Evolutionary conservation across 495 filamentous ascomycete species (phyloP).

Genomic region (Hypoxylon perforatum): DNA sequence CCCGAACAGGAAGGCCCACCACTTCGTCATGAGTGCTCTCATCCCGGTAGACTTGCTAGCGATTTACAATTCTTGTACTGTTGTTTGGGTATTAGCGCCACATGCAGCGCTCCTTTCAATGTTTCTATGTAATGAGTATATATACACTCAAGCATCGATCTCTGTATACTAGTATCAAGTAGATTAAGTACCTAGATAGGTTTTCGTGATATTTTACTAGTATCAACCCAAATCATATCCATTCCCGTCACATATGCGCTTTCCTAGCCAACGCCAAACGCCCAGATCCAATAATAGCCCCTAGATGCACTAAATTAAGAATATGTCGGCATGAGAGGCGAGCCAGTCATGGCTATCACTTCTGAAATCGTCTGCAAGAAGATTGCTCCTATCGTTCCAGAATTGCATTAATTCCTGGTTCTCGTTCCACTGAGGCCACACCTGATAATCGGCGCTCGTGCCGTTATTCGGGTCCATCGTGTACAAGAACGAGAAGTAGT

Average conservation of each 20-base stretch:
- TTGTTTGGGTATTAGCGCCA: too few relatives aligned
- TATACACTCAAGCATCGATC: too few relatives aligned
- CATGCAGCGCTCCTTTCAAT: too few relatives aligned
- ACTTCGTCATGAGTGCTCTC: neutral
- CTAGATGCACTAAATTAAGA: constrained; percentile 60
- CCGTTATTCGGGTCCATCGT: constrained; percentile 71
- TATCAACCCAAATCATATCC: neutral
- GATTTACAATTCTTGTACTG: too few relatives aligned
- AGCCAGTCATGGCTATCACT: constrained; percentile 61
- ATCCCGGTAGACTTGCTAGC: neutral
- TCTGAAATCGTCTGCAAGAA: constrained; percentile 71
- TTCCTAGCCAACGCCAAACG: constrained; percentile 7
- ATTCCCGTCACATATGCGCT: neutral
- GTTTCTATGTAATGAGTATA: too few relatives aligned
- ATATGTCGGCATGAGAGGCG: constrained; percentile 51
- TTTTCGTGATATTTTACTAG: neutral
- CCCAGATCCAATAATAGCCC: neutral
- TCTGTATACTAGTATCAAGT: too few relatives aligned
- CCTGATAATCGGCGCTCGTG: constrained; percentile 47
- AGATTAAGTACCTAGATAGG: neutral
- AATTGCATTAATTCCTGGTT: constrained; percentile 68
- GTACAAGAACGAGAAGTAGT: constrained; percentile 74
- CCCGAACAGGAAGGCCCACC: neutral
- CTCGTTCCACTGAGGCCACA: constrained; percentile 72
- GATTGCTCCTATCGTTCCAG: constrained; percentile 52